These are phyloP conservation scores for Cutaneotrichosporon cutaneum DNA, from an alignment of 1,284 basidiomycete genomes.

Conservation along the genomic window DNA sequence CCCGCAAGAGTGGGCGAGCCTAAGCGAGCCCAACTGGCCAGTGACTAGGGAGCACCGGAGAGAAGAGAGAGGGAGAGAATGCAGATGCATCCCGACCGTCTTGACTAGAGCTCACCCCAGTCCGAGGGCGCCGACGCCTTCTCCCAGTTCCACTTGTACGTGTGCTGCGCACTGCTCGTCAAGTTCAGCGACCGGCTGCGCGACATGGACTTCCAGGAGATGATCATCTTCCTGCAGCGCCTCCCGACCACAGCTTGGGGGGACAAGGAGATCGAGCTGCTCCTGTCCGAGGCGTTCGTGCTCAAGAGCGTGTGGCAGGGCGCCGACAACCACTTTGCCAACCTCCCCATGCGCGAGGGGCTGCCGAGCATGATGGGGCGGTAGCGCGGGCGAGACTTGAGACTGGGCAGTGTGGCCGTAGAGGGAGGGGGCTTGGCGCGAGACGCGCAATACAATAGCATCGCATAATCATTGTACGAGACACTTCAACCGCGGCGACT, in stretches of 20 bases:
- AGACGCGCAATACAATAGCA: not conserved
- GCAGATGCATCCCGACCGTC: not conserved
- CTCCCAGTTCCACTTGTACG: slow-evolving; percentile 94
- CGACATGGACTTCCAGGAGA: slow-evolving; percentile 95
- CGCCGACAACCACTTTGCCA: slow-evolving; percentile 80
- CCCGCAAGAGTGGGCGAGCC: too few species aligned
- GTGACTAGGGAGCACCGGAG: too few species aligned
- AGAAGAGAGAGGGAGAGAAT: too few species aligned
- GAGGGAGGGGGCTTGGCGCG: not conserved
- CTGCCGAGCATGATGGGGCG: slow-evolving; percentile 49
- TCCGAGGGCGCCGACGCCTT: slow-evolving; percentile 87
- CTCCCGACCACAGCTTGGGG: slow-evolving; percentile 93
- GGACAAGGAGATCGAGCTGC: slow-evolving; percentile 91
- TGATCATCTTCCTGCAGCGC: slow-evolving; percentile 98
- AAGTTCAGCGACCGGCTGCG: slow-evolving; percentile 86
- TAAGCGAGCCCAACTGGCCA: too few species aligned
- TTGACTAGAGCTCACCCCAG: slow-evolving; percentile 11
- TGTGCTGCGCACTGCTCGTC: slow-evolving; percentile 90
- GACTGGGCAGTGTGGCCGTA: too few species aligned
- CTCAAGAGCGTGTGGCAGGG: slow-evolving; percentile 92
- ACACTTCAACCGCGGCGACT: not conserved
- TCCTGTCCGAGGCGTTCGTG: slow-evolving; percentile 94
- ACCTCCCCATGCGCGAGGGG: slow-evolving; percentile 34
- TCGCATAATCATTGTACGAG: slow-evolving; percentile 1
- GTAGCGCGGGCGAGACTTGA: slow-evolving; percentile 12